Percentiles rank a stretch among this genome's conserved stretches.
Evolutionary conservation across 2,329 filamentous ascomycete species (phyloP).

Genomic region (Arthroderma sp.): DNA sequence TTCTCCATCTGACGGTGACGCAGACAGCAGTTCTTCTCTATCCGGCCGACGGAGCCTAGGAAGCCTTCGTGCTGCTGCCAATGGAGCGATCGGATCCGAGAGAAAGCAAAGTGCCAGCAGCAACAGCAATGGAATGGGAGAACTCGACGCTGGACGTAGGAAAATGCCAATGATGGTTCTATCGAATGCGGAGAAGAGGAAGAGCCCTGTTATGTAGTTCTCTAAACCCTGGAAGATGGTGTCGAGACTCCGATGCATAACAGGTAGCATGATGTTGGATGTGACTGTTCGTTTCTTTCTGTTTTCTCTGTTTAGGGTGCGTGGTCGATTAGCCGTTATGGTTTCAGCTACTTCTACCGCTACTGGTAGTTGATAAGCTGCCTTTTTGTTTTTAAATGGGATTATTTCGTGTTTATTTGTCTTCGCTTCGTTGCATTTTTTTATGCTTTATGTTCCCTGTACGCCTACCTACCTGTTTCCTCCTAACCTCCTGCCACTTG

Average conservation of each 20-base stretch:
- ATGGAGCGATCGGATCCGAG: slow-evolving; percentile 78
- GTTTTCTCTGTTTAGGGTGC: not conserved
- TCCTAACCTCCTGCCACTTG: not conserved
- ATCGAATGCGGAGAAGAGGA: slow-evolving; percentile 82
- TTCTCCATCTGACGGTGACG: slow-evolving; percentile 56
- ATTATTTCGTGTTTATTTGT: not conserved
- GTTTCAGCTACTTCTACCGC: not conserved
- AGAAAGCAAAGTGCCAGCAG: slow-evolving; percentile 53
- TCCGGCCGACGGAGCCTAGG: slow-evolving; percentile 62
- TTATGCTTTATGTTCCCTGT: not conserved
- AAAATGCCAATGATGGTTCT: slow-evolving; percentile 79
- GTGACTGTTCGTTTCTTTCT: slow-evolving; percentile 5
- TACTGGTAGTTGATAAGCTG: not conserved
- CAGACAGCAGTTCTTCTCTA: slow-evolving; percentile 42
- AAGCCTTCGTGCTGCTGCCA: slow-evolving; percentile 65
- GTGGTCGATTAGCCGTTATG: not conserved
- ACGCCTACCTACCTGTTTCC: not conserved
- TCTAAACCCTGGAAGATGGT: not conserved
- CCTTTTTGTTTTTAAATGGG: not conserved
- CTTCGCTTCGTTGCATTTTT: not conserved
- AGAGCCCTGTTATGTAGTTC: slow-evolving; percentile 40
- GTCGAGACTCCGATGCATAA: not conserved
- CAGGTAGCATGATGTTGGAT: not conserved
- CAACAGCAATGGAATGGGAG: slow-evolving; percentile 37
- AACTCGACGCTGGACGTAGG: slow-evolving; percentile 40